phyloP scores from a whole-genome alignment of 2,329 filamentous ascomycete species.

The Exophiala sp. region DNA sequence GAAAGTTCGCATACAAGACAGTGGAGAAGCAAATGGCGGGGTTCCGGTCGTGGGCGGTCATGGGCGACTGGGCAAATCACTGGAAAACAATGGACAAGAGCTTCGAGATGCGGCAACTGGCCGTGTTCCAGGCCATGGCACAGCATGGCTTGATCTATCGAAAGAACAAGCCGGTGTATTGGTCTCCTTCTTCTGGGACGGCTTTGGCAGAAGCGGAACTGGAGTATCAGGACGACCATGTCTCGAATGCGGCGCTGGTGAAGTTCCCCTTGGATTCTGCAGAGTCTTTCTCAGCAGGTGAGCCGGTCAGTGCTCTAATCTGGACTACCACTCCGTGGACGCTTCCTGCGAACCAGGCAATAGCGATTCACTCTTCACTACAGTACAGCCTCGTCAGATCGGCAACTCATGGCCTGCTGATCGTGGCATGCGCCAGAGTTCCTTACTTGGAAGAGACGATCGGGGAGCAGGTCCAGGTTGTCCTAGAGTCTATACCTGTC shows the following conservation, averaged over 20 bases:
- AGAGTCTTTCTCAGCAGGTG: slow-evolving; percentile 37
- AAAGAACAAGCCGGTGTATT: slow-evolving; percentile 59
- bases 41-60: slow-evolving; percentile 56
- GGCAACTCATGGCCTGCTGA: slow-evolving; percentile 52
- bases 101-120: slow-evolving; percentile 56
- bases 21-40: slow-evolving; percentile 55
- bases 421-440: slow-evolving; percentile 67
- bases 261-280: slow-evolving; percentile 57
- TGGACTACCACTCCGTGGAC: slow-evolving; percentile 99
- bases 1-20: slow-evolving; percentile 50
- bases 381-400: slow-evolving; percentile 64
- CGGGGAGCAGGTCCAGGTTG: slow-evolving; percentile 37
- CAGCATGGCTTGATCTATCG: slow-evolving; percentile 57
- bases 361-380: slow-evolving; percentile 71
- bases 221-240: slow-evolving; percentile 58
- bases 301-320: slow-evolving; percentile 69
- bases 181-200: slow-evolving; percentile 60
- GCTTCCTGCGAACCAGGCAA: slow-evolving; percentile 81
- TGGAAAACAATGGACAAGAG: slow-evolving; percentile 59
- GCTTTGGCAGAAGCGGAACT: slow-evolving; percentile 60
- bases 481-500: slow-evolving; percentile 52
- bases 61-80: slow-evolving; percentile 59
- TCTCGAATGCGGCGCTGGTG: slow-evolving; percentile 59
- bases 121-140: slow-evolving; percentile 57
- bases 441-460: slow-evolving; percentile 50